These are phyloP conservation scores for Chenopodium album DNA, from an alignment of 148 eudicot species.

Conservation along the genomic window DNA sequence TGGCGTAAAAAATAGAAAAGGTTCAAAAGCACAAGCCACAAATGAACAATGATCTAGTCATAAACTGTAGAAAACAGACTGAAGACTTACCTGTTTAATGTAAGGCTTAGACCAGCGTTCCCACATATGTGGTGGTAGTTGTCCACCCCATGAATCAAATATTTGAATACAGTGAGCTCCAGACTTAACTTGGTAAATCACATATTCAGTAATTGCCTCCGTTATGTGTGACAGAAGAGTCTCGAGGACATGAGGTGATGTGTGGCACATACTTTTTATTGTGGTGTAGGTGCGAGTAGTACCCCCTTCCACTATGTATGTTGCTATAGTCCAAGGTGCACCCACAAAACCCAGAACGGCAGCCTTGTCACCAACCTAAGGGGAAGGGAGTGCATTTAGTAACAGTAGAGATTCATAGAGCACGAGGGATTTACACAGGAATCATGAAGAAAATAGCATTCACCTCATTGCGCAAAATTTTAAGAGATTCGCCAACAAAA, in stretches of 20 bases:
- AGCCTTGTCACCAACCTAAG: constrained; percentile 81
- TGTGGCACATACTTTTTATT: constrained; percentile 95
- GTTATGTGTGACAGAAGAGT: constrained; percentile 78
- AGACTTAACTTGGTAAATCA: constrained; percentile 75
- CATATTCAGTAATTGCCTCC: constrained; percentile 77
- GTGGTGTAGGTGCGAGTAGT: constrained; percentile 89
- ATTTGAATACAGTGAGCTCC: constrained; percentile 97
- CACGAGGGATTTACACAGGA: constrained; percentile 19
- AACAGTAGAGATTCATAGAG: constrained; percentile 16
- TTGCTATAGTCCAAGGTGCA: constrained; percentile 98
- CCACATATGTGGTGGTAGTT: constrained; percentile 92
- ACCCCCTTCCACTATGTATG: constrained; percentile 96
- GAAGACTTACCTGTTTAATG: constrained; percentile 63
- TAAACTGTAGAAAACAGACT: background rate
- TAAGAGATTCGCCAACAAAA: constrained; percentile 85
- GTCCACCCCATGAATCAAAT: constrained; percentile 99
- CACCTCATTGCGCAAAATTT: constrained; percentile 76
- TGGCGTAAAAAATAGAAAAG: background rate
- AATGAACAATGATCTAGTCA: constrained; percentile 1
- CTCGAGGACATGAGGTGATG: constrained; percentile 69
- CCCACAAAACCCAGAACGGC: constrained; percentile 97
- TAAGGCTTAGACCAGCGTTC: constrained; percentile 96
- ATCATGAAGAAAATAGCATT: constrained; percentile 22
- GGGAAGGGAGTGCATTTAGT: constrained; percentile 22
- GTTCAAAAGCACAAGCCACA: background rate